phyloP scores from a whole-genome alignment of 495 filamentous ascomycete genomes.

The Viridothelium virens region DNA sequence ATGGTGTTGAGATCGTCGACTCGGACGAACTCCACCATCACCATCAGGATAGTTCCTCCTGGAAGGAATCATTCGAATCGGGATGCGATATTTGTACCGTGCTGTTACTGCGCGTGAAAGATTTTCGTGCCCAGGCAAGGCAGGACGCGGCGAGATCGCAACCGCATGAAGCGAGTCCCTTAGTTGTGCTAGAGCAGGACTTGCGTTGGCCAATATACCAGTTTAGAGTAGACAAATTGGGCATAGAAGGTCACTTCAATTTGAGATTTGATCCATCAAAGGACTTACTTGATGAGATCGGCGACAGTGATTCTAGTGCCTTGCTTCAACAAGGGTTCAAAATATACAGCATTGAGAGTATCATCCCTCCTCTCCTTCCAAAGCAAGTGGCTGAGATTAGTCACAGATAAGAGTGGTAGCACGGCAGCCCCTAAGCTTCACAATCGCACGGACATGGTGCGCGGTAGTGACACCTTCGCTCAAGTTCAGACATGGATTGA shows the following conservation, averaged over 20 bases:
- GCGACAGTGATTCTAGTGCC: neutral
- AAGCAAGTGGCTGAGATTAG: neutral
- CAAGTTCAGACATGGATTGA: neutral
- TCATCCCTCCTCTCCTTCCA: neutral
- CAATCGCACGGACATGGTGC: neutral
- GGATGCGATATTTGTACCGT: neutral
- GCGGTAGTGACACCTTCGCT: neutral
- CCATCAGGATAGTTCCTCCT: neutral
- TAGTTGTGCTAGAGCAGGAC: neutral
- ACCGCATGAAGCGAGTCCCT: neutral
- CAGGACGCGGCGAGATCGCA: neutral
- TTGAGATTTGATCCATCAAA: too few species aligned
- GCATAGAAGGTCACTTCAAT: too few species aligned
- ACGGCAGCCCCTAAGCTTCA: neutral
- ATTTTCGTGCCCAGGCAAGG: neutral
- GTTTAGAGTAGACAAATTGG: too few species aligned
- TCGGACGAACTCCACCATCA: neutral
- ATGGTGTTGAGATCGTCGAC: neutral
- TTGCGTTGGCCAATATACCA: too few species aligned
- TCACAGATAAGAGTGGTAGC: neutral
- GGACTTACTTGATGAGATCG: too few species aligned
- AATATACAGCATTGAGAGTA: neutral
- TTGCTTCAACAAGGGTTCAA: slow-evolving; percentile 2
- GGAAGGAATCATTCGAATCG: neutral
- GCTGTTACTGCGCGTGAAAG: neutral